Percentiles rank a stretch among this genome's conserved stretches.
Conservation (phyloP, 2,329 filamentous ascomycete species). For the Magnaporthales sp. region DNA sequence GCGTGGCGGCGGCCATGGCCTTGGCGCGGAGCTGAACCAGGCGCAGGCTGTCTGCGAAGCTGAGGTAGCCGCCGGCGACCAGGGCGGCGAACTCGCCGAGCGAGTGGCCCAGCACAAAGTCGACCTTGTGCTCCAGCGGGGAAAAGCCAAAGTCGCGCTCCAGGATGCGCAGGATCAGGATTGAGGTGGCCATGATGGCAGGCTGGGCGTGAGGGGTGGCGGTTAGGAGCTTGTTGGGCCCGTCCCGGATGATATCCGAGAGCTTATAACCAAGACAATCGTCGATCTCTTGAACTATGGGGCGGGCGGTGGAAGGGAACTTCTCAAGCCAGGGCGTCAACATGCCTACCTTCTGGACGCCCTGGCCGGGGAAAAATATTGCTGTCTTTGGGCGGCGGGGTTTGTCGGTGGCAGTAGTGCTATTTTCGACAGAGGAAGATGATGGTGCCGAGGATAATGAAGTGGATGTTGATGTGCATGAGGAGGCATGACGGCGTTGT, state of each 20-base stretch:
- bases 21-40: slow-evolving; percentile 72
- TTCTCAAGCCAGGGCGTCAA: slow-evolving; percentile 75
- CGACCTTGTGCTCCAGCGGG: slow-evolving; percentile 53
- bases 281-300: slow-evolving; percentile 83
- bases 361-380: slow-evolving; percentile 65
- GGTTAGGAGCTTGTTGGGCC: slow-evolving; percentile 69
- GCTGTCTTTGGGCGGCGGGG: slow-evolving; percentile 34
- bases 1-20: slow-evolving; percentile 72
- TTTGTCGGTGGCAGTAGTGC: not conserved
- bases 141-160: slow-evolving; percentile 78
- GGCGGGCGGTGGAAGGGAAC: slow-evolving; percentile 68
- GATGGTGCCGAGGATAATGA: not conserved
- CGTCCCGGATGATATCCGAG: slow-evolving; percentile 68
- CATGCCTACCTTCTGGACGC: slow-evolving; percentile 86
- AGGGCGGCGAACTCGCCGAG: slow-evolving; percentile 89
- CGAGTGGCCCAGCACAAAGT: slow-evolving; percentile 83
- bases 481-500: not conserved
- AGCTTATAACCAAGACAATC: slow-evolving; percentile 64
- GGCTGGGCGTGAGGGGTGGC: slow-evolving; percentile 84
- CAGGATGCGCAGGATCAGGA: slow-evolving; percentile 80
- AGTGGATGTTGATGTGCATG: not conserved
- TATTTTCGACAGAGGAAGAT: not conserved
- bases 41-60: slow-evolving; percentile 67
- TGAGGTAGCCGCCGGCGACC: slow-evolving; percentile 73
- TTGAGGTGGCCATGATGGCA: slow-evolving; percentile 90